Percentiles rank a stretch among this genome's conserved stretches.
Conservation (phyloP, 192 early-diverging fungal species). For the Blastocladiella britannica region DNA sequence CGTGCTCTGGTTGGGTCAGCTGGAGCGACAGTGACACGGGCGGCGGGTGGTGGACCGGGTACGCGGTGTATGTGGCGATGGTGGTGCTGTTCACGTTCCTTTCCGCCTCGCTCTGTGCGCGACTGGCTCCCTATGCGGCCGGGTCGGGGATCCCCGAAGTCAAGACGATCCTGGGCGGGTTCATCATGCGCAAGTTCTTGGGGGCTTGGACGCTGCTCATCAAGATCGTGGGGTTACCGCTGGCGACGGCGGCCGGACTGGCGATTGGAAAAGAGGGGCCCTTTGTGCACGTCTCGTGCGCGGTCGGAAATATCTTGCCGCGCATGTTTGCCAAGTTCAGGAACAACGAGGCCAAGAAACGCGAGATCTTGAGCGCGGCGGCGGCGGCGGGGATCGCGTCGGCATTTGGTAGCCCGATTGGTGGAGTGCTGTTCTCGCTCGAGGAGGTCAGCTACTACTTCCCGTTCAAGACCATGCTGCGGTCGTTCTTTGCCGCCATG, state of each 20-base stretch:
- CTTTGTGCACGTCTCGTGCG: conserved; percentile 77
- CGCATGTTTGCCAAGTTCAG: conserved; percentile 78
- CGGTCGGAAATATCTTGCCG: conserved; percentile 67
- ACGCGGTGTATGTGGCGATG: neutral
- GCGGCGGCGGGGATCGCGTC: conserved; percentile 83
- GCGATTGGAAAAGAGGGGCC: conserved; percentile 88
- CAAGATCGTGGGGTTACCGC: conserved; percentile 68
- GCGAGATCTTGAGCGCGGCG: conserved; percentile 82
- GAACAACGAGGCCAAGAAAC: conserved; percentile 74
- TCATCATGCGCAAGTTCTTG: conserved; percentile 80
- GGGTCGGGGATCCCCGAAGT: conserved; percentile 91
- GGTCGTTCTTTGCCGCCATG: conserved; percentile 84
- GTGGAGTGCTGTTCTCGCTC: conserved; percentile 80
- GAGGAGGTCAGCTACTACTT: conserved; percentile 87
- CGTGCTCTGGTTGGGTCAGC: conserved; percentile 44
- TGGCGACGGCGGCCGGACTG: conserved; percentile 73
- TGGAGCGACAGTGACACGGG: conserved; percentile 39
- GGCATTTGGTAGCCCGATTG: conserved; percentile 92
- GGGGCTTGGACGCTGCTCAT: conserved; percentile 74
- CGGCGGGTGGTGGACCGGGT: neutral
- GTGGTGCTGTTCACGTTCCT: conserved; percentile 39
- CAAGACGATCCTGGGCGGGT: conserved; percentile 83
- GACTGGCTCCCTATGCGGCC: conserved; percentile 71
- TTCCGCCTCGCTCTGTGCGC: conserved; percentile 52
- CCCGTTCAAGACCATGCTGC: conserved; percentile 83